Conservation (phyloP, 2,329 filamentous ascomycete genomes). For the Reticulascus tulasneorum region DNA sequence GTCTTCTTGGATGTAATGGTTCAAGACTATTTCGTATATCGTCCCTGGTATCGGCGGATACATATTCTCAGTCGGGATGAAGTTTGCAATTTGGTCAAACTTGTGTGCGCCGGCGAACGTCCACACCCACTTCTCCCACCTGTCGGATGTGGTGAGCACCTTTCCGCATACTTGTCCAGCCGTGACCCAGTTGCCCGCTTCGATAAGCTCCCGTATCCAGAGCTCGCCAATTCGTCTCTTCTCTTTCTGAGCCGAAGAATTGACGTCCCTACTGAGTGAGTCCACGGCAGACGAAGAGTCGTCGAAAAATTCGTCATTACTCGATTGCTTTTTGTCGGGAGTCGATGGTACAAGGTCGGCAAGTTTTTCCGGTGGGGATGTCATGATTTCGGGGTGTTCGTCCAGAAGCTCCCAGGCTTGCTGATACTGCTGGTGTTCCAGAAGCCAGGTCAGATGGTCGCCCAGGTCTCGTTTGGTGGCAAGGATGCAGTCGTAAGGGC, state of each 20-base stretch:
- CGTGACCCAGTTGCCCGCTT: conserved; percentile 66
- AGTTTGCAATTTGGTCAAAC: conserved; percentile 84
- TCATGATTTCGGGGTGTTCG: conserved; percentile 73
- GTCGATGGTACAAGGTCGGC: conserved; percentile 35
- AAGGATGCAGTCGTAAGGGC: conserved; percentile 93
- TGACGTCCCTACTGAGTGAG: conserved; percentile 30
- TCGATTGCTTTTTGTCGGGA: conserved; percentile 34
- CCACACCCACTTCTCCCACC: conserved; percentile 97
- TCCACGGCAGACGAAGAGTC: conserved; percentile 62
- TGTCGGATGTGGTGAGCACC: conserved; percentile 71
- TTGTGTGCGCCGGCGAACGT: conserved; percentile 81
- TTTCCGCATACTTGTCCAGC: conserved; percentile 80
- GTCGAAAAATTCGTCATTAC: conserved; percentile 67
- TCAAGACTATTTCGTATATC: conserved; percentile 85
- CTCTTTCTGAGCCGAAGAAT: conserved; percentile 63
- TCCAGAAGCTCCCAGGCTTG: conserved; percentile 87
- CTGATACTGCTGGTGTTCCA: conserved; percentile 76
- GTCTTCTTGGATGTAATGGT: conserved; percentile 80
- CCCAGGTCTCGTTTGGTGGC: conserved; percentile 81
- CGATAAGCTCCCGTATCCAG: conserved; percentile 85
- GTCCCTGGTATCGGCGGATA: conserved; percentile 73
- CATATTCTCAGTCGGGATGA: conserved; percentile 75
- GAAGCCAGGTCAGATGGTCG: conserved; percentile 82
- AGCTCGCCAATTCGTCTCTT: conserved; percentile 88
- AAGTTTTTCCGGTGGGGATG: conserved; percentile 33